A percentile compares a stretch with the other conserved stretches of the same genome.
These are phyloP conservation scores for Pseudomassariella vexata DNA, from an alignment of 2,329 filamentous ascomycete genomes.

Conservation along the genomic window DNA sequence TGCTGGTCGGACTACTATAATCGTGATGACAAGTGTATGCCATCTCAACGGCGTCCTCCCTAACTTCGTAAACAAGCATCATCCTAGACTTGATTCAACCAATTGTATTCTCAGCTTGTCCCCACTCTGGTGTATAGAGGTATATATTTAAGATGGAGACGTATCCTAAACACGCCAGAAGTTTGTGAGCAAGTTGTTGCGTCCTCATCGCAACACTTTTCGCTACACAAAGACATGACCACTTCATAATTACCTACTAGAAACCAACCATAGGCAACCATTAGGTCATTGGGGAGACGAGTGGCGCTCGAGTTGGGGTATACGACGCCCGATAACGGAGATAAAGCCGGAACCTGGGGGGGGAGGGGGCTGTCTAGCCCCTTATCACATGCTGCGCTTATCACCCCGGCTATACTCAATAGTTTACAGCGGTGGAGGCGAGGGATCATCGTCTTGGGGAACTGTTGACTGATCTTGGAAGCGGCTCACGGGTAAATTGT, in stretches of 20 bases:
- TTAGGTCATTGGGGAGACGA: neutral
- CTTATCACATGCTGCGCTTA: slow-evolving; percentile 4
- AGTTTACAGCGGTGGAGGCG: too few species aligned
- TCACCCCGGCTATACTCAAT: slow-evolving; percentile 1
- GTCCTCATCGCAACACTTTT: neutral
- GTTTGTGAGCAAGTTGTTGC: neutral
- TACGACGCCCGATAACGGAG: slow-evolving; percentile 7
- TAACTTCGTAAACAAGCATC: too few species aligned
- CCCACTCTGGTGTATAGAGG: too few species aligned
- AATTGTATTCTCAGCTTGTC: too few species aligned
- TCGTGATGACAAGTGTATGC: too few species aligned
- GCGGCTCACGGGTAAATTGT: neutral
- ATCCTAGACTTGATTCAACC: too few species aligned
- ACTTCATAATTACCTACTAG: slow-evolving; percentile 6
- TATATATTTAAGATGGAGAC: too few species aligned
- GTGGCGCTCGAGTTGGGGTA: slow-evolving; percentile 2
- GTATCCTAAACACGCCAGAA: too few species aligned
- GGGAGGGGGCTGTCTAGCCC: too few species aligned
- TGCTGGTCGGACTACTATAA: too few species aligned
- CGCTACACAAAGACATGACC: neutral
- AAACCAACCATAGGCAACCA: neutral
- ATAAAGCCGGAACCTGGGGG: slow-evolving; percentile 1
- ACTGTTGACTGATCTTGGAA: neutral
- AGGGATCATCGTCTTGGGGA: too few species aligned
- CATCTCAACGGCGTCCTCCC: too few species aligned